These are phyloP conservation scores for Aspergillus sclerotiicarbonarius DNA, from an alignment of 495 filamentous ascomycete genomes.

Conservation along the genomic window DNA sequence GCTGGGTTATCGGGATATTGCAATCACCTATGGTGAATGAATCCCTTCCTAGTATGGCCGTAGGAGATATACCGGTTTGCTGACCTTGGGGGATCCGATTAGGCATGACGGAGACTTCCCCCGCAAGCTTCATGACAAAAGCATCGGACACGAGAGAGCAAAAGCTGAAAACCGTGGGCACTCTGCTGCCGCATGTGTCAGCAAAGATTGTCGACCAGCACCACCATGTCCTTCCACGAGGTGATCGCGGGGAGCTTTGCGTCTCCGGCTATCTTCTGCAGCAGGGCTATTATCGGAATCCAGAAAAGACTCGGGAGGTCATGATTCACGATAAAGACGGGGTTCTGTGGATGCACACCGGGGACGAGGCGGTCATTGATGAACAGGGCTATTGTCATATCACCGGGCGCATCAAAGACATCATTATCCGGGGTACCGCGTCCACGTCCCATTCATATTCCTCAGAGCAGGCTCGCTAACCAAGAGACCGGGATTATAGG, in stretches of 20 bases:
- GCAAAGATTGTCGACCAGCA: conserved; percentile 70
- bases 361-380: conserved; percentile 20
- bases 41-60: background rate
- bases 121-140: conserved; percentile 67
- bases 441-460: background rate
- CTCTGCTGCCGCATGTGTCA: conserved; percentile 65
- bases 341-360: conserved; percentile 19
- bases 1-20: background rate
- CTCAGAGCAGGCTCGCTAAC: background rate
- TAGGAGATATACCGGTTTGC: background rate
- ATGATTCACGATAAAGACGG: conserved; percentile 35
- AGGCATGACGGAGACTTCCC: conserved; percentile 33
- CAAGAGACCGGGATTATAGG: conserved; percentile 20
- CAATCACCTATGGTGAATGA: background rate
- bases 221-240: conserved; percentile 46
- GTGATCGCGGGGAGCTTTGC: conserved; percentile 71
- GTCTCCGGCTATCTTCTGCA: conserved; percentile 74
- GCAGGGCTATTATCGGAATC: conserved; percentile 78
- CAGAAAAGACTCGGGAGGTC: conserved; percentile 62
- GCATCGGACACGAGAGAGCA: conserved; percentile 65
- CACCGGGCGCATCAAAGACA: conserved; percentile 63
- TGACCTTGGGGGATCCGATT: no score
- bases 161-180: conserved; percentile 63
- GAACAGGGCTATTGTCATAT: conserved; percentile 14
- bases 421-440: conserved; percentile 50